These are phyloP conservation scores for Xylogone sp. DNA, from an alignment of 2,329 filamentous ascomycete species.

Conservation along the genomic window DNA sequence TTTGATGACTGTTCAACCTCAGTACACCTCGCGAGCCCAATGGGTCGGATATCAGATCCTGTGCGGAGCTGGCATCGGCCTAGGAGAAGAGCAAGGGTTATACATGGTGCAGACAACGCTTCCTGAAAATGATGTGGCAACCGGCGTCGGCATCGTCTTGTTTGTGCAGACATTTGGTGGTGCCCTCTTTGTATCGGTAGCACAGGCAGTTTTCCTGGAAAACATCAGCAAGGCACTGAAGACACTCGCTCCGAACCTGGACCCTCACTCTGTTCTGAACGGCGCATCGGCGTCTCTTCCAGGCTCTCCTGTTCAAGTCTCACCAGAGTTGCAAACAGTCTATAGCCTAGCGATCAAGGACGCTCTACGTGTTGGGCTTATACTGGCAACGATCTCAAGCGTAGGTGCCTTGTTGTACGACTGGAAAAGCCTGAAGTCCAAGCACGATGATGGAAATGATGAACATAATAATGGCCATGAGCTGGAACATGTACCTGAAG, in stretches of 20 bases:
- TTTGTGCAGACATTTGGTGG: slow-evolving; percentile 16
- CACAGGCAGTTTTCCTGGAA: slow-evolving; percentile 22
- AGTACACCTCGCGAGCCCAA: slow-evolving; percentile 34
- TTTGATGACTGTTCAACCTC: slow-evolving; percentile 33
- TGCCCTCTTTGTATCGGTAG: slow-evolving; percentile 16
- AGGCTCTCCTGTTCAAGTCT: neutral
- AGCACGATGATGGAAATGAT: slow-evolving; percentile 1
- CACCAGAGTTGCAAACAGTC: slow-evolving; percentile 1
- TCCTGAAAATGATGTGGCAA: slow-evolving; percentile 44
- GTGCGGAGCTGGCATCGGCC: slow-evolving; percentile 43
- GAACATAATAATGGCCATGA: neutral
- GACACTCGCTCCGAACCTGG: slow-evolving; percentile 31
- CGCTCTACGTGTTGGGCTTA: slow-evolving; percentile 1
- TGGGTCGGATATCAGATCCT: slow-evolving; percentile 31
- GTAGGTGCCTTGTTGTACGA: slow-evolving; percentile 3
- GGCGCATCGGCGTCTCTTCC: slow-evolving; percentile 24
- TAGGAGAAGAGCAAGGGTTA: slow-evolving; percentile 52
- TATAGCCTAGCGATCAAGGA: slow-evolving; percentile 2
- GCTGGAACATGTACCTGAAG: neutral
- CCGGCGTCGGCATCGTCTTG: slow-evolving; percentile 49
- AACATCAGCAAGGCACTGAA: slow-evolving; percentile 41
- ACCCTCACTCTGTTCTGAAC: slow-evolving; percentile 27
- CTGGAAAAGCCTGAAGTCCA: slow-evolving; percentile 3
- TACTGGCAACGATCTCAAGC: slow-evolving; percentile 3
- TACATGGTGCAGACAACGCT: slow-evolving; percentile 52